Percentiles rank a stretch among this genome's conserved stretches.
Evolutionary conservation across 768 basidiomycete species (phyloP).

Genomic region (Naematelia aurantialba): DNA sequence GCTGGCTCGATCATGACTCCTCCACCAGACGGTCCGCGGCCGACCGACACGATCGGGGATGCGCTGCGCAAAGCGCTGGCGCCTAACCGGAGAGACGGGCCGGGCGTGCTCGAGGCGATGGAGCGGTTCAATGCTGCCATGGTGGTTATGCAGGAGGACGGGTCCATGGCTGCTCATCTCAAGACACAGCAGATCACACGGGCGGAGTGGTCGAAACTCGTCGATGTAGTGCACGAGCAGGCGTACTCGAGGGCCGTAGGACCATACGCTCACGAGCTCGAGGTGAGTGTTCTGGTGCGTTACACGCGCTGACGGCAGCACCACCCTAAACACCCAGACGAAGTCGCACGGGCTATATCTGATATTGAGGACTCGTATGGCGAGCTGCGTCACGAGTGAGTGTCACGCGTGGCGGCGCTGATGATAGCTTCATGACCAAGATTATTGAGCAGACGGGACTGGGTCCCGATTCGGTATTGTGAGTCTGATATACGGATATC

Average conservation of each 20-base stretch:
- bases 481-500: conserved; percentile 11
- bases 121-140: conserved; percentile 44
- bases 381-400: conserved; percentile 46
- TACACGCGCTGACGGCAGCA: conserved; percentile 53
- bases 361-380: conserved; percentile 47
- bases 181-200: not conserved
- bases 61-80: conserved; percentile 38
- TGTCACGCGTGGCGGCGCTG: not conserved
- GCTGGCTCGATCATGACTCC: conserved; percentile 5
- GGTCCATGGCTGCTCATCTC: conserved; percentile 14
- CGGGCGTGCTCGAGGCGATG: conserved; percentile 40
- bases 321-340: conserved; percentile 86
- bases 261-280: conserved; percentile 75
- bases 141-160: conserved; percentile 24
- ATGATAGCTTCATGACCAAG: conserved; percentile 58
- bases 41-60: conserved; percentile 39
- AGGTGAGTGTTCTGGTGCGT: conserved; percentile 59
- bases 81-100: conserved; percentile 42
- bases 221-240: conserved; percentile 59
- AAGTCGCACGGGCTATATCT: conserved; percentile 51
- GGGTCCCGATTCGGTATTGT: conserved; percentile 62
- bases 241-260: conserved; percentile 91
- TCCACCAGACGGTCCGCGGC: not conserved
- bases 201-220: conserved; percentile 41
- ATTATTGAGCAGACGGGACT: conserved; percentile 61